Evolutionary conservation across 2,329 filamentous ascomycete species (phyloP).

Genomic region (Fusarium cyanostomum): DNA sequence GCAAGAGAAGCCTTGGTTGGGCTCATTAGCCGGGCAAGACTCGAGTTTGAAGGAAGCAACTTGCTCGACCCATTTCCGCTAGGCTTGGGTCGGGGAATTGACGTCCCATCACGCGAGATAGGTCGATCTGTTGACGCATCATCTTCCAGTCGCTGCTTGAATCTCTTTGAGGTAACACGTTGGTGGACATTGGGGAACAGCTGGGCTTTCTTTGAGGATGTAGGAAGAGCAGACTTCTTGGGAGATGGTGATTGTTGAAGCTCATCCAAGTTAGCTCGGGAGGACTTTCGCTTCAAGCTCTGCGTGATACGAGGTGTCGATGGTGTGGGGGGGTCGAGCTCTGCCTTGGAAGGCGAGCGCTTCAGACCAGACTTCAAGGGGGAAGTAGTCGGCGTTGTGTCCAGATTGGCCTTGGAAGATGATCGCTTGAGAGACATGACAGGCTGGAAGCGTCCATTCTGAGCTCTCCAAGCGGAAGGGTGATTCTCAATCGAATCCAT

Average conservation of each 20-base stretch:
- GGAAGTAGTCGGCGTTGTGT: slow-evolving; percentile 47
- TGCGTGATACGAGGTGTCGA: slow-evolving; percentile 50
- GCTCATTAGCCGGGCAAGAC: slow-evolving; percentile 71
- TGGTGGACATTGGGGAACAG: slow-evolving; percentile 36
- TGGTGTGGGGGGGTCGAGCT: slow-evolving; percentile 61
- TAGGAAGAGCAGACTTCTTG: slow-evolving; percentile 41
- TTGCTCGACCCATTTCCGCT: slow-evolving; percentile 35
- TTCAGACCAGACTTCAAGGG: slow-evolving; percentile 57
- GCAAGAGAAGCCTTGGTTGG: slow-evolving; percentile 78
- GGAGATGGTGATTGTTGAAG: slow-evolving; percentile 41
- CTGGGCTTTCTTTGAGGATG: slow-evolving; percentile 22
- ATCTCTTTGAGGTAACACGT: slow-evolving; percentile 70
- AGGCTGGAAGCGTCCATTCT: slow-evolving; percentile 63
- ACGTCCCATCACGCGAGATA: slow-evolving; percentile 60
- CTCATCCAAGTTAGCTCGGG: slow-evolving; percentile 47
- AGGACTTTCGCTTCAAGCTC: slow-evolving; percentile 45
- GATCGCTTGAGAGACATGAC: slow-evolving; percentile 52
- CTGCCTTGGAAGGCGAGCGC: slow-evolving; percentile 62
- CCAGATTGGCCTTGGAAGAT: slow-evolving; percentile 58
- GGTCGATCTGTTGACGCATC: slow-evolving; percentile 75
- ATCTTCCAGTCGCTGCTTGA: slow-evolving; percentile 72
- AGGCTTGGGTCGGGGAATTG: slow-evolving; percentile 59
- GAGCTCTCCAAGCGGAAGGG: slow-evolving; percentile 77
- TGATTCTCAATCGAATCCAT: slow-evolving; percentile 97
- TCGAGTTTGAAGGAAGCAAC: slow-evolving; percentile 57